These are phyloP conservation scores for Suhomyces yuchorum DNA, from an alignment of 1,139 yeast species.

Conservation along the genomic window DNA sequence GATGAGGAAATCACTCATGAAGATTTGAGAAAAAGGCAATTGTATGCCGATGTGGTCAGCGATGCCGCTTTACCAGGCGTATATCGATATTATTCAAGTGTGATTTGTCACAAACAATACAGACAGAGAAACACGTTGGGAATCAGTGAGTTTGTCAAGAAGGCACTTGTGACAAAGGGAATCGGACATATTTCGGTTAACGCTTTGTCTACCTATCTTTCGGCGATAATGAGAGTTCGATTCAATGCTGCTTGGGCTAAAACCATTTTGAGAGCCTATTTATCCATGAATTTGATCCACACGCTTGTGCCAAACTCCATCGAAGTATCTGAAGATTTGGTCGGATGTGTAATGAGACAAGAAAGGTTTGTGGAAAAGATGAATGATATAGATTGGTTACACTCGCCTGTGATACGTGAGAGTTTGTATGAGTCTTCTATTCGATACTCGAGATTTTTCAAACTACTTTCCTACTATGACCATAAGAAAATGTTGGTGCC, in stretches of 20 bases:
- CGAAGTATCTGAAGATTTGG: slow-evolving; percentile 32
- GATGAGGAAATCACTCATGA: slow-evolving; percentile 20
- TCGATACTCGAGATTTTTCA: slow-evolving; percentile 32
- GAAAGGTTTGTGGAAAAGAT: slow-evolving; percentile 34
- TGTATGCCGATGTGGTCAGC: slow-evolving; percentile 23
- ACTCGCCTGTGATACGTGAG: slow-evolving; percentile 22
- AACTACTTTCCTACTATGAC: slow-evolving; percentile 19
- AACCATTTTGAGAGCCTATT: slow-evolving; percentile 19
- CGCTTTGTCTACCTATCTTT: neutral
- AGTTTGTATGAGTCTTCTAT: slow-evolving; percentile 24
- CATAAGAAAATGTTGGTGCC: slow-evolving; percentile 30
- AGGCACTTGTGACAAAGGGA: neutral
- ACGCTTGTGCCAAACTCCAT: slow-evolving; percentile 20
- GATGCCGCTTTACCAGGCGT: slow-evolving; percentile 18
- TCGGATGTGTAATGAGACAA: slow-evolving; percentile 35
- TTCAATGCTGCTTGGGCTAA: slow-evolving; percentile 3
- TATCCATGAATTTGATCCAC: slow-evolving; percentile 24
- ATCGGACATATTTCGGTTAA: neutral
- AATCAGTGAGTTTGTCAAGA: slow-evolving; percentile 10
- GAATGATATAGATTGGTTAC: slow-evolving; percentile 33
- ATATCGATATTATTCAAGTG: slow-evolving; percentile 16
- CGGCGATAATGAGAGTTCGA: neutral
- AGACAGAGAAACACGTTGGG: slow-evolving; percentile 7
- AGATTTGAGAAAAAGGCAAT: slow-evolving; percentile 23
- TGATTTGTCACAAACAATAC: slow-evolving; percentile 7